Evolutionary conservation across 176 grass and related monocot species (phyloP).

Genomic region (Neostapfia colusana): DNA sequence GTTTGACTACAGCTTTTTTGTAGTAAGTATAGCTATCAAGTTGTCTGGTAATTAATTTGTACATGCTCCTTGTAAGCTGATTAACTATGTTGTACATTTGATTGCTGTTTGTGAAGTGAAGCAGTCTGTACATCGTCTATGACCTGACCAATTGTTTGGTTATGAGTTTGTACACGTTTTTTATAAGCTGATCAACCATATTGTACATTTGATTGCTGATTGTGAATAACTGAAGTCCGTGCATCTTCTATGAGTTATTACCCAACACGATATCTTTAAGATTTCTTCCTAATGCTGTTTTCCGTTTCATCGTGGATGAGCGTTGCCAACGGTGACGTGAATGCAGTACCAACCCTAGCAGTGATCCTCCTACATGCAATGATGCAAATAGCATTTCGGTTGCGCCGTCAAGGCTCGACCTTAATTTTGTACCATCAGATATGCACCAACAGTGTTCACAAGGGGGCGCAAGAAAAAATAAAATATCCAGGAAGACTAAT

Average conservation of each 20-base stretch:
- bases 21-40: background rate
- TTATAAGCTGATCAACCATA: background rate
- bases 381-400: background rate
- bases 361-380: background rate
- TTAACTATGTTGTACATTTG: conserved; percentile 15
- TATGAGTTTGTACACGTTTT: background rate
- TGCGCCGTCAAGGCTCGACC: background rate
- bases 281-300: background rate
- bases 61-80: conserved; percentile 36
- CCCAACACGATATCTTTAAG: background rate
- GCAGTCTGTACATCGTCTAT: background rate
- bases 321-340: background rate
- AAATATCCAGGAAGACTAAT: background rate
- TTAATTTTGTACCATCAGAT: background rate
- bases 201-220: no score
- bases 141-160: background rate
- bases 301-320: background rate
- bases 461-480: background rate
- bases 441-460: background rate
- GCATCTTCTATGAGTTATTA: background rate
- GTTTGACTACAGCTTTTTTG: conserved; percentile 2
- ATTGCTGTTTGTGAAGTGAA: conserved; percentile 18
- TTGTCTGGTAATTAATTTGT: conserved; percentile 38
- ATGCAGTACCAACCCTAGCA: background rate
- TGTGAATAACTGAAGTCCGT: no score